phyloP scores from a whole-genome alignment of 139 green algal genomes.

The Volvox africanus region DNA sequence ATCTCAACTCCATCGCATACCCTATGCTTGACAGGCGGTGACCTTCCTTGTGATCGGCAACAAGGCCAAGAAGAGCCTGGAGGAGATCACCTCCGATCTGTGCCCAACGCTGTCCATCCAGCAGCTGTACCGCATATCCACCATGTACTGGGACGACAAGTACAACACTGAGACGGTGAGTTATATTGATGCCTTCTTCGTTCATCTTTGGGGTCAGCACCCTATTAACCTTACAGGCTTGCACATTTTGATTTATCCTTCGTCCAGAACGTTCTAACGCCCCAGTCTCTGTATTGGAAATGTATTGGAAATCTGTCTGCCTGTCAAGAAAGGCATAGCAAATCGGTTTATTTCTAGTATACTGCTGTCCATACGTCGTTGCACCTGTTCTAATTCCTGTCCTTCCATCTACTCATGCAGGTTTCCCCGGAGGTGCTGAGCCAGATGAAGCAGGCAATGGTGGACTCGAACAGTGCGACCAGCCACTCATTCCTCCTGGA shows the following conservation, averaged over 20 bases:
- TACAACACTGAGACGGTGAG: constrained; percentile 98
- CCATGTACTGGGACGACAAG: constrained; percentile 98
- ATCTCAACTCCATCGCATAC: too few species aligned
- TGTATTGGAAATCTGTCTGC: neutral
- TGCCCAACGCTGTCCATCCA: constrained; percentile 95
- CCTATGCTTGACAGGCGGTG: constrained; percentile 80
- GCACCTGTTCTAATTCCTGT: neutral
- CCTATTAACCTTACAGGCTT: neutral
- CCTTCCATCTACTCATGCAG: neutral
- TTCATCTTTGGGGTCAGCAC: neutral
- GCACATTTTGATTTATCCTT: neutral
- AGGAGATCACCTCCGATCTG: constrained; percentile 97
- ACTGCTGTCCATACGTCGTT: neutral
- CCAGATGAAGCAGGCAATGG: constrained; percentile 93
- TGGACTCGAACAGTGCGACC: constrained; percentile 76
- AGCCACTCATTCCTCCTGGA: constrained; percentile 98
- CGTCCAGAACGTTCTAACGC: too few species aligned
- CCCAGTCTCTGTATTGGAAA: neutral
- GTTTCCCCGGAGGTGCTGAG: constrained; percentile 78
- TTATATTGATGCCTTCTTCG: too few species aligned
- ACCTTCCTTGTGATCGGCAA: constrained; percentile 97
- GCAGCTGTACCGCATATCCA: constrained; percentile 99
- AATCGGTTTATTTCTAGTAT: neutral
- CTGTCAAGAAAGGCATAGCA: neutral
- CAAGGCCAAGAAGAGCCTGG: constrained; percentile 96